Evolutionary conservation across 2,329 filamentous ascomycete species (phyloP), one percentile per base, ranked within the genome.

Genomic region (Pseudogymnoascus sp.): DNA sequence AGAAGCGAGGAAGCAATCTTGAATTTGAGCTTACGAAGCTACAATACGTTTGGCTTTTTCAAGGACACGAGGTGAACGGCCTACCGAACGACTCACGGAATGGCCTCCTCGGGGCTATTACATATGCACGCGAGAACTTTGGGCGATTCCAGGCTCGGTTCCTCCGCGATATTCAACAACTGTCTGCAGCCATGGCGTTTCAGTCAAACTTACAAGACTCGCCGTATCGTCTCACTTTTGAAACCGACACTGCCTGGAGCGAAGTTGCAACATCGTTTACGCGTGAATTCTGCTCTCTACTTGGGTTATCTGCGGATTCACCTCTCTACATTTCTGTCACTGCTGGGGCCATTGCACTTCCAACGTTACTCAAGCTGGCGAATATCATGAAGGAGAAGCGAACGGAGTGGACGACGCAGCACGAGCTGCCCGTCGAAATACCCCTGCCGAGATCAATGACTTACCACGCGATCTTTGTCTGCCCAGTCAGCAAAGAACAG

Each of bases 401-500:
- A 65, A 96, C 93, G 0, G 92, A 96, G 74, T 99, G 94, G 94
- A 97, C 92, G 0, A 92, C 91, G 4, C 84, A 89, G 64, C 87
- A 94, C 71, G 94, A 99, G 74, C 79, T 99, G 15, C 91, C 93
- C 0, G 94, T 92, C 72, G 82, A 90, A 69, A 86, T 84, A 1
- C 81, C 84, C 2, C 75, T 87, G 1, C 83, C 84, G 0, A 71
- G 74, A 59, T 81, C 78, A 66, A 85, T 85, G 82, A 79, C 87
- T 58, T 99, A 96, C 78, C 94, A 99, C 74, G 90, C 90, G 62
- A 97, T 99, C 71, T 99, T 99, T 72, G 94, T 99, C 42, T 99
- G 94, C 71, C 94, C 94, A 0, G 94, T 99, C 4, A 92, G 89
- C 70, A 97, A 97, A 74, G 94, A 97, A 72, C 94, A 99, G 75